These are phyloP conservation scores for Trichoderma polysporum DNA, from an alignment of 2,329 filamentous ascomycete genomes.

Conservation along the genomic window DNA sequence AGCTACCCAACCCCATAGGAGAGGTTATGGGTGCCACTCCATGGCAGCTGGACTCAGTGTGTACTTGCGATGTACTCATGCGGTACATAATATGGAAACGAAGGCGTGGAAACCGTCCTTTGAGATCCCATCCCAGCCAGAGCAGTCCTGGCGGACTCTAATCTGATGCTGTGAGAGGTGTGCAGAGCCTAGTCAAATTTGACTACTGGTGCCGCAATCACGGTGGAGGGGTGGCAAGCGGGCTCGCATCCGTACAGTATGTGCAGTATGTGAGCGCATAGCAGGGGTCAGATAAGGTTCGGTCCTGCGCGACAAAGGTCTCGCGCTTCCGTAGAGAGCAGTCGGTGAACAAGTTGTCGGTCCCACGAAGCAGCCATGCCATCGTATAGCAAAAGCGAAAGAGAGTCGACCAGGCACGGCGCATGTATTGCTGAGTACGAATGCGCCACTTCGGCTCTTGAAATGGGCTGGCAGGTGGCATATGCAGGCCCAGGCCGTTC, in stretches of 20 bases:
- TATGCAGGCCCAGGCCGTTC: background rate
- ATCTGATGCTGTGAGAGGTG: slow-evolving; percentile 18
- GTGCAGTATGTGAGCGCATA: background rate
- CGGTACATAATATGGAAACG: background rate
- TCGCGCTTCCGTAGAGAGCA: background rate
- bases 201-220: background rate
- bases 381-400: background rate
- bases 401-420: background rate
- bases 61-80: background rate
- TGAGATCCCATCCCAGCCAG: background rate
- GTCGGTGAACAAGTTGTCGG: background rate
- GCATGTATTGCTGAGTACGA: slow-evolving; percentile 3
- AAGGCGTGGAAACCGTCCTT: background rate
- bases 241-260: slow-evolving; percentile 7
- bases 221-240: slow-evolving; percentile 13
- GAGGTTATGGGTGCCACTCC: background rate
- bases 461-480: slow-evolving; percentile 10
- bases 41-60: background rate
- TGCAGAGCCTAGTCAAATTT: slow-evolving; percentile 15
- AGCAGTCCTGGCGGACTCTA: slow-evolving; percentile 8
- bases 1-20: no score
- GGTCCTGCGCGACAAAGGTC: background rate
- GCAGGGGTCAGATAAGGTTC: slow-evolving; percentile 16
- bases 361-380: background rate
- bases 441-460: slow-evolving; percentile 22